phyloP scores from a whole-genome alignment of 1,139 yeast genomes.

The Hemisphaericaspora subhashii region DNA sequence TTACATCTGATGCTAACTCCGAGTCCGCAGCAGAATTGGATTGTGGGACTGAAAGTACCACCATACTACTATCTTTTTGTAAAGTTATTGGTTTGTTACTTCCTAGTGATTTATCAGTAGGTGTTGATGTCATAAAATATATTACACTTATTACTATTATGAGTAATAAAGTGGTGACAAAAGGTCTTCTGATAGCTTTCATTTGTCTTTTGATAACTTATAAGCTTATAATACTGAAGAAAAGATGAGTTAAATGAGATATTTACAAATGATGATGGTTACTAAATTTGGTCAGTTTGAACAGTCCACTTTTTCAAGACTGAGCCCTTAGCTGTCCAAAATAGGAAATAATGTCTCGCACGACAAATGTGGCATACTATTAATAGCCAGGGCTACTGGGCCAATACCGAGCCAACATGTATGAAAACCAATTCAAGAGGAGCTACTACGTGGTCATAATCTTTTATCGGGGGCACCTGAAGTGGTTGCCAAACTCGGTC shows the following conservation, averaged over 20 bases:
- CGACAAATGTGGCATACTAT: neutral
- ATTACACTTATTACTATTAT: conserved; percentile 24
- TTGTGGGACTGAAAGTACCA: too few relatives aligned
- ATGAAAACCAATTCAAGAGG: neutral
- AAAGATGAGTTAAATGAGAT: too few relatives aligned
- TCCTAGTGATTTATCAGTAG: conserved; percentile 23
- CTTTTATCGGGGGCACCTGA: too few relatives aligned
- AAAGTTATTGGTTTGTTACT: conserved; percentile 25
- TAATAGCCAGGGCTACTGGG: neutral
- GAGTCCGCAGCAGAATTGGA: too few relatives aligned
- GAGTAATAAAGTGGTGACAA: conserved; percentile 25
- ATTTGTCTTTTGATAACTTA: too few relatives aligned
- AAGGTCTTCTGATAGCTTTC: conserved; percentile 26
- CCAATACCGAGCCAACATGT: too few relatives aligned
- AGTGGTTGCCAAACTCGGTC: too few relatives aligned
- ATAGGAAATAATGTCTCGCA: neutral
- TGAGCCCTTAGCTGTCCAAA: neutral
- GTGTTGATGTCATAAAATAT: conserved; percentile 28
- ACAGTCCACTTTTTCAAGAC: neutral
- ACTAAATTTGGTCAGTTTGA: too few relatives aligned
- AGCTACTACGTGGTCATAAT: too few relatives aligned
- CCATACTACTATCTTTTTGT: conserved; percentile 4
- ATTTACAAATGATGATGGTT: too few relatives aligned
- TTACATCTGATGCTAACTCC: conserved; percentile 1
- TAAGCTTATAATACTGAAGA: too few relatives aligned